A percentile compares a stretch with the other conserved stretches of the same genome.
Evolutionary conservation across 2,329 filamentous ascomycete species (phyloP).

Genomic region (Basipetospora chlamydospora): DNA sequence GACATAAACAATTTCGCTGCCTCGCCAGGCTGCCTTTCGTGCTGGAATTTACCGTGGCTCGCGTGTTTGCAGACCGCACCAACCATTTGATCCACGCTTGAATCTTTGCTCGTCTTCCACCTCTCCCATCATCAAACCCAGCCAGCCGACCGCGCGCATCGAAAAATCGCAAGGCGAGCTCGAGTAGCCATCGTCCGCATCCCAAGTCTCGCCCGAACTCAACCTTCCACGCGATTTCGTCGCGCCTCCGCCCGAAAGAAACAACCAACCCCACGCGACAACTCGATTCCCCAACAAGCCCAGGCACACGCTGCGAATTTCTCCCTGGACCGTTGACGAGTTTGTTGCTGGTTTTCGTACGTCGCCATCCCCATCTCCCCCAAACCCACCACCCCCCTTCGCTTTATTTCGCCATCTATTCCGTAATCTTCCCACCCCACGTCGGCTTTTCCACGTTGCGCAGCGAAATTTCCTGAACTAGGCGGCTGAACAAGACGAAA

Average conservation of each 20-base stretch:
- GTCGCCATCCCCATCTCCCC: too few relatives aligned
- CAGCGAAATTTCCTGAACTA: neutral
- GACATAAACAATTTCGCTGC: neutral
- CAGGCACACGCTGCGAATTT: neutral
- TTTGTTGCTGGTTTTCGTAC: too few relatives aligned
- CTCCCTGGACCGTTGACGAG: too few relatives aligned
- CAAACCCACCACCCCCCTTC: too few relatives aligned
- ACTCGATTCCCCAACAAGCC: conserved; percentile 14
- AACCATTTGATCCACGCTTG: conserved; percentile 31
- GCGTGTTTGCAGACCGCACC: conserved; percentile 24
- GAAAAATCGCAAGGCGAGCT: conserved; percentile 34
- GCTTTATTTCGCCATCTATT: too few relatives aligned
- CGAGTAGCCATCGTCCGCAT: conserved; percentile 22
- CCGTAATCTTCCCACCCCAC: too few relatives aligned
- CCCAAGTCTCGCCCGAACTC: conserved; percentile 37
- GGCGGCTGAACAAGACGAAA: neutral
- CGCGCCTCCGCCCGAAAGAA: conserved; percentile 26
- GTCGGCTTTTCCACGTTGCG: conserved; percentile 16
- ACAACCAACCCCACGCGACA: conserved; percentile 27
- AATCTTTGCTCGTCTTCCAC: conserved; percentile 38
- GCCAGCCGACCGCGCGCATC: conserved; percentile 44
- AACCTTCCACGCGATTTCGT: conserved; percentile 40
- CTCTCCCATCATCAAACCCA: conserved; percentile 34
- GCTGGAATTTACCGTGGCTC: conserved; percentile 28
- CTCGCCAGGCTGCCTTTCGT: conserved; percentile 16